These are phyloP conservation scores for Lanmaoa rubissima DNA, from an alignment of 768 basidiomycete species.

Conservation along the genomic window DNA sequence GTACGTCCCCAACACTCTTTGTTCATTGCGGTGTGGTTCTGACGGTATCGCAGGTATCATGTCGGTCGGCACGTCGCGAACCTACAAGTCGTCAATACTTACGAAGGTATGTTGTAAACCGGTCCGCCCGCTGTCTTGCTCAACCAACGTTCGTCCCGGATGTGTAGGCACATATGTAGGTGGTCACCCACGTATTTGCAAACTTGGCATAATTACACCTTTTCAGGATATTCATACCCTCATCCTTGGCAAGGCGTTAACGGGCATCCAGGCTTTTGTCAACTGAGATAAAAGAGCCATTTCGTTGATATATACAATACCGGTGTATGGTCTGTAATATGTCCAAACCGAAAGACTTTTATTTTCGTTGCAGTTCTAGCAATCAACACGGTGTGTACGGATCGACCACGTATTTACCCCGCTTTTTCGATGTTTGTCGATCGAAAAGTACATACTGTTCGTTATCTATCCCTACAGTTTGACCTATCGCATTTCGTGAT, in stretches of 20 bases:
- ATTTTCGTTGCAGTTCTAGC: not conserved
- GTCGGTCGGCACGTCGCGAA: slow-evolving; percentile 95
- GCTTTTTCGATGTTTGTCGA: no score
- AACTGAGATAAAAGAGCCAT: slow-evolving; percentile 36
- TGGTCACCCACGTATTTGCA: not conserved
- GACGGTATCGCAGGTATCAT: slow-evolving; percentile 60
- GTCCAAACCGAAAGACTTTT: not conserved
- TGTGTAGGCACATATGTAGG: slow-evolving; percentile 57
- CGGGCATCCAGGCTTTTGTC: slow-evolving; percentile 83
- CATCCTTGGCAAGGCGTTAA: slow-evolving; percentile 91
- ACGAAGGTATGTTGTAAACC: slow-evolving; percentile 62
- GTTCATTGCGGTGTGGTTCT: not conserved
- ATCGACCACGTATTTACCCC: not conserved
- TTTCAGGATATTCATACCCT: slow-evolving; percentile 86
- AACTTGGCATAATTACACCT: slow-evolving; percentile 5
- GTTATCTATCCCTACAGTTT: not conserved
- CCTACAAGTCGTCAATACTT: slow-evolving; percentile 93
- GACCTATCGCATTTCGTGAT: not conserved
- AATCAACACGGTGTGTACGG: not conserved
- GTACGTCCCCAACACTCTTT: slow-evolving; percentile 40
- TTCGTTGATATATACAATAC: not conserved
- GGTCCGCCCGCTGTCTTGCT: not conserved
- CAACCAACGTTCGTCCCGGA: not conserved
- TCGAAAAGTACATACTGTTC: not conserved
- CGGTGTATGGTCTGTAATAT: not conserved